phyloP scores from a whole-genome alignment of 2,329 filamentous ascomycete species.

The Cercospora janseana region DNA sequence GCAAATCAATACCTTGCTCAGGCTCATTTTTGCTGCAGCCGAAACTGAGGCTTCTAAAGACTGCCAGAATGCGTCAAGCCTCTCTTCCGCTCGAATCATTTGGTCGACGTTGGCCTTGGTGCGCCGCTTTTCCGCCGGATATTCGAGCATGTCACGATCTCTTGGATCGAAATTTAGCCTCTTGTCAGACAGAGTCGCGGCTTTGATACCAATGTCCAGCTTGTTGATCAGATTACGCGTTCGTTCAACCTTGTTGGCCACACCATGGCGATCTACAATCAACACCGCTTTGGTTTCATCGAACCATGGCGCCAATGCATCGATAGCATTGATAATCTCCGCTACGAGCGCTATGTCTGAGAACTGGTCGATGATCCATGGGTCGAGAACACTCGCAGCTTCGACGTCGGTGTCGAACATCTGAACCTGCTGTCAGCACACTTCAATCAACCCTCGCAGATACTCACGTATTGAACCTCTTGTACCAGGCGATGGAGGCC shows the following conservation, averaged over 20 bases:
- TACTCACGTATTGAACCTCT: conserved; percentile 27
- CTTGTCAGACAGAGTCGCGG: not conserved
- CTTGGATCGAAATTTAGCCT: conserved; percentile 17
- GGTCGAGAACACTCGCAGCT: conserved; percentile 27
- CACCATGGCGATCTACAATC: not conserved
- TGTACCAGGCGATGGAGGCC: conserved; percentile 26
- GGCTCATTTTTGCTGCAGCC: conserved; percentile 16
- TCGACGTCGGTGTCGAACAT: conserved; percentile 32
- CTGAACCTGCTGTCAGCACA: not conserved
- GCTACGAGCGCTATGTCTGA: conserved; percentile 32
- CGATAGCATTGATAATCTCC: conserved; percentile 23
- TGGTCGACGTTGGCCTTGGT: conserved; percentile 47
- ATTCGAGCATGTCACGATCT: conserved; percentile 44
- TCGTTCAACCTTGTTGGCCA: conserved; percentile 9
- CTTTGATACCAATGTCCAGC: conserved; percentile 9
- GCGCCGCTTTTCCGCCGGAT: conserved; percentile 50
- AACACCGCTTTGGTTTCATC: conserved; percentile 15
- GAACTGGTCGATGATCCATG: conserved; percentile 29
- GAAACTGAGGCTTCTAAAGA: conserved; percentile 21
- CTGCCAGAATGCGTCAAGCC: conserved; percentile 52
- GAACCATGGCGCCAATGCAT: conserved; percentile 20
- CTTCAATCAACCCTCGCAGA: not conserved
- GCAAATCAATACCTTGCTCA: conserved; percentile 33
- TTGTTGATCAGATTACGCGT: conserved; percentile 8
- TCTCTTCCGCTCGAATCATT: conserved; percentile 49